Base-by-base conservation (phyloP, 768 basidiomycete genomes). In the Kwoniella dejecticola region DNA sequence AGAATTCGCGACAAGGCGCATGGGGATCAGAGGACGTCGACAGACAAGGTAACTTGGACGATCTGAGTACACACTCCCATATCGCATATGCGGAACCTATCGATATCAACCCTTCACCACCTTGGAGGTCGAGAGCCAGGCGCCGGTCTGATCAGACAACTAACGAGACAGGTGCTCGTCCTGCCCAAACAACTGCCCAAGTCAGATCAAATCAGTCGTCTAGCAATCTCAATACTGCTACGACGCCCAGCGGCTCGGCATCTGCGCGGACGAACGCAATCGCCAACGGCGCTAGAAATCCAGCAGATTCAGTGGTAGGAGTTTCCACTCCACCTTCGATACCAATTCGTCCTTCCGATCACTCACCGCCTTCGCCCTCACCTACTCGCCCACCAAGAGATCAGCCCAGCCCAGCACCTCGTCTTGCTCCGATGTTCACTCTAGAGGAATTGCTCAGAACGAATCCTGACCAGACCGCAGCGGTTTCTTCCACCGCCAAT, bases 1-100 rank as follows among this genome's bases (percentile, higher is more conserved):
- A 26, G 1, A 30, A 46, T n/a, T 30, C 13, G 21, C 52, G 42
- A 31, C 30, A 50, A 15, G 2, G 46, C 26, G 21, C 23, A 24
- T 64, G 63, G 63, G 47, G 23, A 13, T 30, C 49, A 10, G 67
- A 58, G 31, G 67, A 68, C 52, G 67, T 68, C 6, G 67, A 68
- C 23, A 40, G 62, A 26, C 52, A 57, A 26, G 52, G 58, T 27
- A 21, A 21, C 15, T 56, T 68, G 27, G 67, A 68, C 40, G 67
- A 68, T 21, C 31, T 68, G 44, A 64, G 59, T 38, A 27, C 42
- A n/a, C 19, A 47, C 27, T 12, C 24, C 12, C 19, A 47, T 47
- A 17, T 27, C 15, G 21, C 24, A 26, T 50, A 54, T 33, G 26
- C 66, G 10, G 52, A 36, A 33, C 56, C 64, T 10, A 63, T 63